phyloP scores from a whole-genome alignment of 2,329 filamentous ascomycete species.

The Cordyceps tenuipes region DNA sequence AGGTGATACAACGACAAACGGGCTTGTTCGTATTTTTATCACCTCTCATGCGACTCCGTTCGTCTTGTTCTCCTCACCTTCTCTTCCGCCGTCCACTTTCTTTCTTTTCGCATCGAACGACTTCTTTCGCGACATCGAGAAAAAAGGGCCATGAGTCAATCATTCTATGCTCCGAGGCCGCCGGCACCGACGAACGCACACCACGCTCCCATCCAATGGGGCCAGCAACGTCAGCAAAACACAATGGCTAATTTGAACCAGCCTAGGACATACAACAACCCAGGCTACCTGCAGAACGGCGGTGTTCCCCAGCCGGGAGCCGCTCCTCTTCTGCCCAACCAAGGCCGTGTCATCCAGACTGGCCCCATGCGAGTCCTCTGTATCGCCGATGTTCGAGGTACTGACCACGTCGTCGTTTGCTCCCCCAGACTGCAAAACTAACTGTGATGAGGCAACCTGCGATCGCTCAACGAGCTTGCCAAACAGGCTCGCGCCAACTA shows the following conservation, averaged over 20 bases:
- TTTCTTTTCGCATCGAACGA: background rate
- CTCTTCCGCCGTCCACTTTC: background rate
- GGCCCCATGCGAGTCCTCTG: conserved; percentile 60
- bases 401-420: conserved; percentile 15
- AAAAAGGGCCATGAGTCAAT: conserved; percentile 3
- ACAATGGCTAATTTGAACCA: conserved; percentile 21
- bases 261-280: conserved; percentile 38
- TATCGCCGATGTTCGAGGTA: conserved; percentile 66
- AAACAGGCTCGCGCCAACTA: conserved; percentile 92
- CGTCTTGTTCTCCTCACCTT: background rate
- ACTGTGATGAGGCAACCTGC: conserved; percentile 66
- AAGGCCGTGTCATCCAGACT: conserved; percentile 57
- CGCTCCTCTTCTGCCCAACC: conserved; percentile 57
- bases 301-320: conserved; percentile 49
- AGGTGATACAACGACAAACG: conserved; percentile 10
- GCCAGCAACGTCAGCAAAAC: conserved; percentile 1
- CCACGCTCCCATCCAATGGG: background rate
- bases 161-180: background rate
- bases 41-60: background rate
- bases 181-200: background rate
- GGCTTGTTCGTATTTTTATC: conserved; percentile 1
- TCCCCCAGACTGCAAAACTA: conserved; percentile 13
- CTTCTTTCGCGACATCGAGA: background rate
- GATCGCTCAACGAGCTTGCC: conserved; percentile 91
- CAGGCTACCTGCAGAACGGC: conserved; percentile 57